phyloP scores from a whole-genome alignment of 2,329 filamentous ascomycete species.

The Elsinoe necatrix region DNA sequence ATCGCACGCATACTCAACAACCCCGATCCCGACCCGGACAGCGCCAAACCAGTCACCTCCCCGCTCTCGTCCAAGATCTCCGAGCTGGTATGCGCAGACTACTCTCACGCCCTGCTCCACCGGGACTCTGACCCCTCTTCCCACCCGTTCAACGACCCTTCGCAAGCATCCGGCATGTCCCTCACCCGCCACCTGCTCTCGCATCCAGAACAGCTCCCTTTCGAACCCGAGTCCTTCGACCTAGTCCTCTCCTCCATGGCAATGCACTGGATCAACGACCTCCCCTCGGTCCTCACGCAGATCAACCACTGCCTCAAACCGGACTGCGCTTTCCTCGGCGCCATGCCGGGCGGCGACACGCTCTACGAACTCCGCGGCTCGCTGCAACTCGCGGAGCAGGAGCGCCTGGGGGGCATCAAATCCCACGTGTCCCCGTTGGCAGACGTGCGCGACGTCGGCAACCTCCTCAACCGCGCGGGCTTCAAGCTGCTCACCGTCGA shows the following conservation, averaged over 20 bases:
- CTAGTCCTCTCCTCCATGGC: conserved; percentile 82
- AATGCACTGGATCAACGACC: conserved; percentile 96
- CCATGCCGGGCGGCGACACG: conserved; percentile 93
- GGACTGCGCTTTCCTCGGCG: conserved; percentile 83
- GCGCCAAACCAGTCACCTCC: conserved; percentile 49
- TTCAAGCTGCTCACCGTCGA: conserved; percentile 97
- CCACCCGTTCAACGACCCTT: conserved; percentile 56
- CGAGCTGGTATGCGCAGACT: conserved; percentile 72
- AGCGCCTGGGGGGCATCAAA: conserved; percentile 81
- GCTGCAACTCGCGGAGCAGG: conserved; percentile 83
- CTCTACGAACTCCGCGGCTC: conserved; percentile 89
- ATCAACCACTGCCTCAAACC: conserved; percentile 84
- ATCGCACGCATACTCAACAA: conserved; percentile 69
- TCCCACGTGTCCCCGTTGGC: conserved; percentile 86
- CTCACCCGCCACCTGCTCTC: conserved; percentile 68
- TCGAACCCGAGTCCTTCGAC: conserved; percentile 69
- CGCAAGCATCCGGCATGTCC: conserved; percentile 43
- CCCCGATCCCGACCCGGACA: conserved; percentile 56
- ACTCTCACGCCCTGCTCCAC: conserved; percentile 67
- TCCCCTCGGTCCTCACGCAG: conserved; percentile 74
- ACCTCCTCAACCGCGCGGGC: conserved; percentile 73
- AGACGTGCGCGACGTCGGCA: conserved; percentile 85
- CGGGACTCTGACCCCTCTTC: conserved; percentile 57
- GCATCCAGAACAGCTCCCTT: conserved; percentile 68
- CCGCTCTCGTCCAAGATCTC: conserved; percentile 64